These are phyloP conservation scores for Amanita pallidorosea DNA, from an alignment of 768 basidiomycete species.

Conservation along the genomic window DNA sequence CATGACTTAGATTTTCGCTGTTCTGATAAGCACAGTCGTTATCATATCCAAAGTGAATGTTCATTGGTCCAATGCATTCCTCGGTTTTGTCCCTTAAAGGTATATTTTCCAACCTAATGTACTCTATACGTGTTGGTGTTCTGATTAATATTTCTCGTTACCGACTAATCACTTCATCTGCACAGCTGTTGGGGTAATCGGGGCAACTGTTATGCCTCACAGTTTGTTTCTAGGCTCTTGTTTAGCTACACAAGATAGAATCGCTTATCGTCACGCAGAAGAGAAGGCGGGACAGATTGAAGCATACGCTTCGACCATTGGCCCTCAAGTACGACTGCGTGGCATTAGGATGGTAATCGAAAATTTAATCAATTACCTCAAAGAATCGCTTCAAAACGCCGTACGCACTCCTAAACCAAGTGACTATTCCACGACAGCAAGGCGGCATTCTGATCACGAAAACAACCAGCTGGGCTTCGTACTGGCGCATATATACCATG, in stretches of 20 bases:
- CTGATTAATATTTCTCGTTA: background rate
- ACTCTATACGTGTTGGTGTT: constrained; percentile 51
- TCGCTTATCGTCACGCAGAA: constrained; percentile 25
- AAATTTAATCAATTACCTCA: constrained; percentile 10
- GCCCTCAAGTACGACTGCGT: background rate
- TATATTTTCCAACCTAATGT: constrained; percentile 43
- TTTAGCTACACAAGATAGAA: constrained; percentile 73
- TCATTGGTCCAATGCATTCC: constrained; percentile 63
- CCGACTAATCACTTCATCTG: background rate
- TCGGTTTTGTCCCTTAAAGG: constrained; percentile 68
- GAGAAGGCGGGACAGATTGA: constrained; percentile 9
- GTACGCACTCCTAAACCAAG: constrained; percentile 28
- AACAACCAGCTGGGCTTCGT: constrained; percentile 49
- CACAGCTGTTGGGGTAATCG: constrained; percentile 59
- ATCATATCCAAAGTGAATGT: constrained; percentile 65
- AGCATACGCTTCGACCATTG: background rate
- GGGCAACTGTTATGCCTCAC: constrained; percentile 91
- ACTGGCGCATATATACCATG: constrained; percentile 53
- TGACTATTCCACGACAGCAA: constrained; percentile 22
- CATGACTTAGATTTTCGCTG: constrained; percentile 44
- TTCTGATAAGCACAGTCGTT: constrained; percentile 70
- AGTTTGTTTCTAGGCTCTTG: constrained; percentile 84
- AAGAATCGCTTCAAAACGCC: constrained; percentile 18
- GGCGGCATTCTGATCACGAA: constrained; percentile 40
- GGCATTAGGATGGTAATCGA: background rate